Evolutionary conservation across 176 grass and related monocot genomes (phyloP), one percentile per base, ranked within the genome.

Genomic region (Cenchrus purpureus): DNA sequence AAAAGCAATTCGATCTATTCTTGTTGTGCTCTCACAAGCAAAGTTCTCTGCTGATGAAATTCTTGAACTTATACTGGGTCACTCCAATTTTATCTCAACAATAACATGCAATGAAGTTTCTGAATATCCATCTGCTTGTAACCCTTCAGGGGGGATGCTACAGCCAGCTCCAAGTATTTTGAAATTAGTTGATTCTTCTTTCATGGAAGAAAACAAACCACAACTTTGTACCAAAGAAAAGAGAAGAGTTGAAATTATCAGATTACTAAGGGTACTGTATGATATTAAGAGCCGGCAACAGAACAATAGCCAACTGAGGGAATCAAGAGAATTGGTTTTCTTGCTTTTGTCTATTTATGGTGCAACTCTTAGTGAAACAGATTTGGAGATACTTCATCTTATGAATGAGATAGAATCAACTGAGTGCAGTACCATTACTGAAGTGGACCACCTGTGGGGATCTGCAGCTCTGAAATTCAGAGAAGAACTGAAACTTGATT

Each of bases 401-500:
- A 93, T 98, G 77, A 92, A 93, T 86, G 91, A 98, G 77, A 91
- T 98, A 53, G 95, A 98, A 32, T 82, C 86, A 71, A 79, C 80
- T 44, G 90, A 90, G 64, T 88, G 90, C 80, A 91, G 81, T 79
- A 86, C 64, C 57, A 90, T 98, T 77, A 55, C 91, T 48, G 92
- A 98, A 86, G 87, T 95, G 61, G 95, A 98, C 89, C 92, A 98
- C 91, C 80, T 98, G 45, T 98, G 91, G 91, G 95, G 95, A 69
- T 82, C 55, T 78, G 85, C 91, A 72, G 80, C 86, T 79, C 64
- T 88, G 42, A 93, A 88, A 90, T 84, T 95, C 56, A 93, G 77
- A 88, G 90, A 95, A 76, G 95, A 98, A 87, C 55, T 95, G 66
- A 90, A 87, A 78, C 72, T 89, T 44, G 92, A 97, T 67, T 71